Percentiles rank a stretch among this genome's conserved stretches.
These are phyloP conservation scores for Phytophthora sp. DNA, from an alignment of 352 stramenopile genomes.

Conservation along the genomic window DNA sequence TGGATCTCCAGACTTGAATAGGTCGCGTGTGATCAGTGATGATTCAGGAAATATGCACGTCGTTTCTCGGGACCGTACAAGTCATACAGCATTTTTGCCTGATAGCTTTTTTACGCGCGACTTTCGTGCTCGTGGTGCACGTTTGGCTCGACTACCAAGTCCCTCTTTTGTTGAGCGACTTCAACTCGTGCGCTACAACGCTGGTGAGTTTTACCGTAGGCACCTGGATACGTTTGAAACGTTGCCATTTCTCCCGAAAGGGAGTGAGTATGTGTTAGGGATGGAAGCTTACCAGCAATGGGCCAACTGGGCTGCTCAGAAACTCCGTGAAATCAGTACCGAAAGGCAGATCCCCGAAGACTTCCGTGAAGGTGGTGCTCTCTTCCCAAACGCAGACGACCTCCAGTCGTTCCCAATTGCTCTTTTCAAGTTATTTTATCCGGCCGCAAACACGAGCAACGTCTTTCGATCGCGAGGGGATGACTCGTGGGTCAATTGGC, in stretches of 20 bases:
- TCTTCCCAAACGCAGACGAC: conserved; percentile 59
- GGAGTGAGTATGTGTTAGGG: conserved; percentile 14
- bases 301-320: conserved; percentile 50
- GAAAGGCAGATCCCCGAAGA: conserved; percentile 39
- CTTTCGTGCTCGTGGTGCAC: conserved; percentile 56
- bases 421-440: conserved; percentile 58
- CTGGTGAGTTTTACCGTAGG: conserved; percentile 76
- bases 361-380: conserved; percentile 50
- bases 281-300: conserved; percentile 65
- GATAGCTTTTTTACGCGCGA: conserved; percentile 64
- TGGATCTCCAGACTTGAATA: conserved; percentile 45
- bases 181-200: conserved; percentile 70
- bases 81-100: conserved; percentile 70
- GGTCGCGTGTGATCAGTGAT: conserved; percentile 62
- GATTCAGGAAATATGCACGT: conserved; percentile 52
- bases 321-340: conserved; percentile 40
- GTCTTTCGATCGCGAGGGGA: conserved; percentile 57
- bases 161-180: conserved; percentile 62
- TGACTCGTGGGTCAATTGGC: conserved; percentile 54
- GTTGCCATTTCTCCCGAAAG: conserved; percentile 59
- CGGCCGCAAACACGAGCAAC: conserved; percentile 43
- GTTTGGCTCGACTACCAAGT: conserved; percentile 57
- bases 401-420: conserved; percentile 52
- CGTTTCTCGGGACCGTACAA: conserved; percentile 52
- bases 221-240: conserved; percentile 78